phyloP scores from a whole-genome alignment of 202 grass and related monocot genomes.

The Setaria italica region DNA sequence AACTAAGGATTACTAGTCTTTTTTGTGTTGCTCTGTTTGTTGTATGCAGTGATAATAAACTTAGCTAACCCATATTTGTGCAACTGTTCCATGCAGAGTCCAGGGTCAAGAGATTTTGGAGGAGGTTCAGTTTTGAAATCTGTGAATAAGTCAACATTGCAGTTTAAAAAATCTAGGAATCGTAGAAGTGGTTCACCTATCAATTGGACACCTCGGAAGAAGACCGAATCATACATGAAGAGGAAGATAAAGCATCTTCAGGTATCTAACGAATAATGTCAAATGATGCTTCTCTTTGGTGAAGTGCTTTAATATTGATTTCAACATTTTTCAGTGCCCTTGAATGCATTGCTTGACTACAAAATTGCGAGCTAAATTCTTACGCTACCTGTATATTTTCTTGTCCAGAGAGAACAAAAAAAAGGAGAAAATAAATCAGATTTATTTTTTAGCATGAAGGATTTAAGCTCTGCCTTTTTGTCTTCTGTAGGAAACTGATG shows the following conservation, averaged over 20 bases:
- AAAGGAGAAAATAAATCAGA: neutral
- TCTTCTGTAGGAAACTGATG: constrained; percentile 69
- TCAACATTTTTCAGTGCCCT: neutral
- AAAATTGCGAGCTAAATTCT: neutral
- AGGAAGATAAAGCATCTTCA: constrained; percentile 94
- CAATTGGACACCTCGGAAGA: constrained; percentile 81
- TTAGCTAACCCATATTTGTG: constrained; percentile 17
- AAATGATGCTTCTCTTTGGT: constrained; percentile 11
- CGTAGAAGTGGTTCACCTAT: constrained; percentile 67
- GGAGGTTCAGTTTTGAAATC: constrained; percentile 60
- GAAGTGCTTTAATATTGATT: neutral
- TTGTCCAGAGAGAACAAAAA: neutral
- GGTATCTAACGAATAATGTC: constrained; percentile 46
- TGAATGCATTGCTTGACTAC: neutral
- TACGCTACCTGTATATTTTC: neutral
- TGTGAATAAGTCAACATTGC: constrained; percentile 69
- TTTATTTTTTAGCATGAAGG: constrained; percentile 8
- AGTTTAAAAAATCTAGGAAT: constrained; percentile 76
- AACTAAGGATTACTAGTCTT: neutral
- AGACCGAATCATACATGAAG: constrained; percentile 85
- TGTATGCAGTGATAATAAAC: constrained; percentile 16
- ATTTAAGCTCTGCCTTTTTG: constrained; percentile 28
- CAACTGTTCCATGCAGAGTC: constrained; percentile 58
- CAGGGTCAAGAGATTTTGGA: constrained; percentile 65
- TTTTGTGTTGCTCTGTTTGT: constrained; percentile 19